Evolutionary conservation across 306 rosid genomes (phyloP).

Genomic region (Albizia julibrissin): DNA sequence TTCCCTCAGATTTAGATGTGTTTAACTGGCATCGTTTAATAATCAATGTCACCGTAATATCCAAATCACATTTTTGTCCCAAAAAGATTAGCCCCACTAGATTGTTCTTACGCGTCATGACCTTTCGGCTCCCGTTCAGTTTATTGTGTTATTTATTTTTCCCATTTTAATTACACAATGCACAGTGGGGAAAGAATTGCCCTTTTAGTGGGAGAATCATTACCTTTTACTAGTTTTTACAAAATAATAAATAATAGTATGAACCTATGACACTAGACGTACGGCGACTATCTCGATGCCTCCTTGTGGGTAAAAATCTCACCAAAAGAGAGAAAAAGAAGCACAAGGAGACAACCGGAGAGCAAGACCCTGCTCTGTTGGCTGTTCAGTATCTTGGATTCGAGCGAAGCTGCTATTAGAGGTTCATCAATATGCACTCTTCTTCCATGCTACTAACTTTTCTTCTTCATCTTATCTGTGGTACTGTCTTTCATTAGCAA

Average conservation of each 20-base stretch:
- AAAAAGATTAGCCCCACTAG: neutral
- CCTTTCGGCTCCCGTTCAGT: constrained; percentile 31
- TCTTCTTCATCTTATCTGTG: neutral
- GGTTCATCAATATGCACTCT: constrained; percentile 16
- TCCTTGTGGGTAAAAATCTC: neutral
- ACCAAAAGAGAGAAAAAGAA: neutral
- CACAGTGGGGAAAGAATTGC: neutral
- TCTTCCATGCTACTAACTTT: neutral
- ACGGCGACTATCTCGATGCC: constrained; percentile 28
- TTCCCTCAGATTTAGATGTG: neutral
- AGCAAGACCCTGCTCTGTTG: constrained; percentile 1
- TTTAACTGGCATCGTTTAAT: neutral
- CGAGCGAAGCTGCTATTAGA: constrained; percentile 19
- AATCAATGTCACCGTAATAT: neutral
- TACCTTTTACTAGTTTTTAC: neutral
- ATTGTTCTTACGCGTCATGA: constrained; percentile 14
- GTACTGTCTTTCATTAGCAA: neutral
- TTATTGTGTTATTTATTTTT: neutral
- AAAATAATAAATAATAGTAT: neutral
- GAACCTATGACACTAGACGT: neutral
- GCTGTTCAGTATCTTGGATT: constrained; percentile 9
- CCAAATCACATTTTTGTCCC: neutral
- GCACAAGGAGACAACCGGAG: neutral
- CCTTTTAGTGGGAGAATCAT: constrained; percentile 36
- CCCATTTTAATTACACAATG: neutral